phyloP scores from a whole-genome alignment of 805 yeast genomes.

The Myxozyma monticola region DNA sequence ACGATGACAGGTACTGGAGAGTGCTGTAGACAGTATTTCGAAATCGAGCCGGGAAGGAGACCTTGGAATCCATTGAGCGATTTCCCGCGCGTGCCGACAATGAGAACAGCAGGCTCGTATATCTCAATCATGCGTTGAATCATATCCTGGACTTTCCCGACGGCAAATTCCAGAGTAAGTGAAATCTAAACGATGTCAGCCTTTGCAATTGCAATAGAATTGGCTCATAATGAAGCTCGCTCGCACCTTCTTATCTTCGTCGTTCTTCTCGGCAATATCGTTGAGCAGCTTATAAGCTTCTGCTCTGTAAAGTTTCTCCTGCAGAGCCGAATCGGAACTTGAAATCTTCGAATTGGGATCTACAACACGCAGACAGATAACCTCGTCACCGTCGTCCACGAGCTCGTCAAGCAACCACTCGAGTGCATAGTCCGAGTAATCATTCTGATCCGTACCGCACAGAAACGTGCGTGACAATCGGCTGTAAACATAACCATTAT shows the following conservation, averaged over 20 bases:
- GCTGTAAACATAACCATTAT: conserved; percentile 40
- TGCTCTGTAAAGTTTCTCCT: conserved; percentile 36
- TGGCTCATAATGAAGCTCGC: too few species aligned
- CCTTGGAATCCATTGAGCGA: conserved; percentile 45
- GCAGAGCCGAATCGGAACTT: conserved; percentile 27
- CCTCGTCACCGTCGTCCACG: conserved; percentile 48
- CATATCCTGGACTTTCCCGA: conserved; percentile 47
- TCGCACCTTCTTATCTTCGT: conserved; percentile 38
- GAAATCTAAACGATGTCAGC: conserved; percentile 36
- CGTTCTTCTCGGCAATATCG: conserved; percentile 40
- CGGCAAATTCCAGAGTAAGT: conserved; percentile 46
- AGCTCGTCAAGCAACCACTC: conserved; percentile 50
- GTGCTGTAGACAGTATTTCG: conserved; percentile 50
- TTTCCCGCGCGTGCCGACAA: conserved; percentile 50
- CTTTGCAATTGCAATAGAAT: neutral
- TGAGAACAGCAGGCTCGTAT: conserved; percentile 48
- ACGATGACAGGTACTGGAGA: conserved; percentile 50
- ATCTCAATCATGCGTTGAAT: conserved; percentile 46
- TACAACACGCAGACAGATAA: conserved; percentile 48
- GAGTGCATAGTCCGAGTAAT: conserved; percentile 46
- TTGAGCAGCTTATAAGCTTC: conserved; percentile 42
- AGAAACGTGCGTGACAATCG: conserved; percentile 47
- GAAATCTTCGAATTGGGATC: conserved; percentile 38
- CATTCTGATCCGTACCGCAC: conserved; percentile 47
- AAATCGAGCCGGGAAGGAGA: conserved; percentile 48